Conservation (phyloP, 1,284 basidiomycete species). For the Ustilago cynodontis region DNA sequence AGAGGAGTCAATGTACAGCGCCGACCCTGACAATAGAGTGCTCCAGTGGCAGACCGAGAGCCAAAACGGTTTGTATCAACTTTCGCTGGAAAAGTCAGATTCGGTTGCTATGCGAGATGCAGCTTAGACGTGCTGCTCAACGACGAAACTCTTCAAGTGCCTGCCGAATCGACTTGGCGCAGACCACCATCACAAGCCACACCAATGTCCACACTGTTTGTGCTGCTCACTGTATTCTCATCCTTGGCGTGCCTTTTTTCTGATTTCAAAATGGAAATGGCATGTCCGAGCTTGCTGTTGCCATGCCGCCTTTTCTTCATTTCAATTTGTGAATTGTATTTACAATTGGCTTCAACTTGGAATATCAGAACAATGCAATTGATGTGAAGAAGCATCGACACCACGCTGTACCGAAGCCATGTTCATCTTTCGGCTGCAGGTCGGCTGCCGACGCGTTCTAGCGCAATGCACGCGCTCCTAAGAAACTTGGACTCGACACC, state of each 20-base stretch:
- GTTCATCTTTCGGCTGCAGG: constrained; percentile 29
- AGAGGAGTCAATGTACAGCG: constrained; percentile 11
- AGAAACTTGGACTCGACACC: background rate
- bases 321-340: background rate
- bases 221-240: background rate
- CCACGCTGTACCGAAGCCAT: constrained; percentile 14
- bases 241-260: background rate
- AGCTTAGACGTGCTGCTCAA: constrained; percentile 35
- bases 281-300: background rate
- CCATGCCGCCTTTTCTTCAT: constrained; percentile 1
- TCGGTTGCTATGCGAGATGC: constrained; percentile 39
- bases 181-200: background rate
- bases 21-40: constrained; percentile 11
- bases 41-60: background rate
- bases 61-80: background rate
- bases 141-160: constrained; percentile 7
- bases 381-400: constrained; percentile 4
- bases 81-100: background rate
- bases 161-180: background rate
- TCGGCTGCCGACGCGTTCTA: constrained; percentile 24
- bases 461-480: background rate
- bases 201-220: background rate
- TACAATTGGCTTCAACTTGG: background rate
- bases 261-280: background rate
- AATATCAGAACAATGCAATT: background rate